phyloP scores from a whole-genome alignment of 345 rosid species.

The Nasturtium officinale region DNA sequence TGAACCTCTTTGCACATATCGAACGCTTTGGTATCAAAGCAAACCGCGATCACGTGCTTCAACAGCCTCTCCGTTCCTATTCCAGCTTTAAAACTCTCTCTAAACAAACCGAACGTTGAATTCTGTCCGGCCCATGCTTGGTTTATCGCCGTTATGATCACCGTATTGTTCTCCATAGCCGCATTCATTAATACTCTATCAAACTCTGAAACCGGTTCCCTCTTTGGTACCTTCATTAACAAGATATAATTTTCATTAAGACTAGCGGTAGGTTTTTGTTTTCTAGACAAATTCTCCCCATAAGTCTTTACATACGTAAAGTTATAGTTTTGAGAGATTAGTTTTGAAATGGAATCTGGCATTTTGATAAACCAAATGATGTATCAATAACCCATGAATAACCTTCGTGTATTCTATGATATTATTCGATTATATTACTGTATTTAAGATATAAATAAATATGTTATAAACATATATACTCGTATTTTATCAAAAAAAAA shows the following conservation, averaged over 20 bases:
- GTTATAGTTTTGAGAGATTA: too few relatives aligned
- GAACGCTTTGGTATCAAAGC: conserved; percentile 57
- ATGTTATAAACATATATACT: conserved; percentile 1
- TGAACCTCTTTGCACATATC: conserved; percentile 51
- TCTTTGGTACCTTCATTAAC: conserved; percentile 24
- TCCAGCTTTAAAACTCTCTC: conserved; percentile 54
- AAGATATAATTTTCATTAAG: not conserved
- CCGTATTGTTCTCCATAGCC: conserved; percentile 48
- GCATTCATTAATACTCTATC: conserved; percentile 26
- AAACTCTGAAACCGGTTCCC: conserved; percentile 8
- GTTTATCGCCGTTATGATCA: conserved; percentile 60
- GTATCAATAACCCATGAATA: too few relatives aligned
- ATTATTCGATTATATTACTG: too few relatives aligned
- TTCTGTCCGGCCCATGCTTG: conserved; percentile 57
- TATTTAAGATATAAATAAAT: not conserved
- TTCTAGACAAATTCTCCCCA: not conserved
- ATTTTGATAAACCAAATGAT: too few relatives aligned
- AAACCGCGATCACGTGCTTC: conserved; percentile 55
- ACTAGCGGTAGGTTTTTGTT: not conserved
- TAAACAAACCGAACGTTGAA: conserved; percentile 54
- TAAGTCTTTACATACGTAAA: not conserved
- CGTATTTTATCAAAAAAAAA: too few relatives aligned
- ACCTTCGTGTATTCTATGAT: too few relatives aligned
- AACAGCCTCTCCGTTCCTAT: conserved; percentile 49
- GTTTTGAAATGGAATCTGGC: not conserved